Base-by-base conservation (phyloP, 768 basidiomycete genomes). In the Stropharia rugosoannulata region DNA sequence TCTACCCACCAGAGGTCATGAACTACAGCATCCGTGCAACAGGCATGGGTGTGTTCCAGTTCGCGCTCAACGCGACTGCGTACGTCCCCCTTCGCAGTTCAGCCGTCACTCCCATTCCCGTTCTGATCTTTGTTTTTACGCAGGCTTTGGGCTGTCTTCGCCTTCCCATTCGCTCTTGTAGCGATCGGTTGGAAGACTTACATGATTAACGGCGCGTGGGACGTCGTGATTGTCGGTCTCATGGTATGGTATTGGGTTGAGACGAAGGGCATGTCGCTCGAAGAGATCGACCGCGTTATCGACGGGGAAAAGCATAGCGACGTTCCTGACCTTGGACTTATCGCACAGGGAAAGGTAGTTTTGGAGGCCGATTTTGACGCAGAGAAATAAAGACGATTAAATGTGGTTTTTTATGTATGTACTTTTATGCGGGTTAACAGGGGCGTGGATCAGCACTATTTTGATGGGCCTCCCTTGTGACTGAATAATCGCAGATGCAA, bases 151-250 rank as follows among this genome's bases (percentile, higher is more conserved):
- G 54, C 54, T 11, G 60, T 61, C 4, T 61, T 61, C 36, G 56
- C 60, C 15, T 58, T 61, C 44, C 60, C 60, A 15, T 46, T 61
- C 35, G 60, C 60, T 9, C 60, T 61, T 27, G 45, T 51, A 9
- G 56, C 56, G n/a, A 54, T 61, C 9, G 56, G 49, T 3, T 61
- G 60, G 60, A 61, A 61, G 51, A 58, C 56, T 2, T 61, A 61
- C 47, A 61, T 61, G 60, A 58, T 61, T 39, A 61, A 61, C 27
- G 60, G 60, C 43, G 60, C 60, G 15, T 61, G 57, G 56, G 56
- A 61, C 27, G 49, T 55, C 27, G 40, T 61, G 10, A 61, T 61
- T 37, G 54, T 61, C 9, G 56, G 53, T 7, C 49, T 61, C 15
- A 61, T 61, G 43, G 43, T 49, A n/a, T 53, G 49, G 49, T 61